Evolutionary conservation across 2,329 filamentous ascomycete genomes (phyloP), one percentile per base, ranked within the genome.

Genomic region (Paracamarosporium sp.): DNA sequence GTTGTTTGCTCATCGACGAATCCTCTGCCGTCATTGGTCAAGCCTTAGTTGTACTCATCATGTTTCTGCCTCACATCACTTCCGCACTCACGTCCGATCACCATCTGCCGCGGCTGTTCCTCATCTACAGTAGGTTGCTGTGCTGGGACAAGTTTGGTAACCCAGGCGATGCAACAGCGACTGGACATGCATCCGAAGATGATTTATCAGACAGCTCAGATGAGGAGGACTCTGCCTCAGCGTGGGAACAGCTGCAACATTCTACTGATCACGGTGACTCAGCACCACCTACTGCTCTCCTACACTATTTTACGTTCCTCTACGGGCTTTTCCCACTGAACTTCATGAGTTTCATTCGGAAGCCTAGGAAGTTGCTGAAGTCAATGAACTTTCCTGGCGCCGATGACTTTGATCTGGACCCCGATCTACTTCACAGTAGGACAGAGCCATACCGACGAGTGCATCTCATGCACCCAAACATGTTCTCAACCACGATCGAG

Each of bases 301-400:
- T 88, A 52, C 86, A 88, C 65, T 93, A 92, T 74, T 95, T 93
- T 67, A 93, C 90, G 2, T 89, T 93, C 25, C 81, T 95, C 0
- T 95, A 95, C 65, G 92, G 91, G 0, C 79, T 95, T 4, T 95
- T 94, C 62, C 91, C 91, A 1, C 86, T 94, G 69, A 94, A 94
- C 72, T 92, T 95, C 66, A 90, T 92, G 86, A 90, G 89, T 74
- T 95, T 94, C 71, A 90, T 95, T 60, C 86, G 91, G 55, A 94
- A 94, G 69, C 91, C 91, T 3, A 87, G 92, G 64, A 86, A 89
- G 62, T 94, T 90, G 69, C 80, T 95, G 9, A 88, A 91, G 45
- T 88, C 90, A 67, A 86, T 89, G 38, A 86, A 91, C 62, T 89
- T 88, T 30, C 82, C 85, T 4, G 86, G 88, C 47, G 85, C 88